Conservation (phyloP, 2,329 filamentous ascomycete genomes). For the Colletotrichum simmondsii region DNA sequence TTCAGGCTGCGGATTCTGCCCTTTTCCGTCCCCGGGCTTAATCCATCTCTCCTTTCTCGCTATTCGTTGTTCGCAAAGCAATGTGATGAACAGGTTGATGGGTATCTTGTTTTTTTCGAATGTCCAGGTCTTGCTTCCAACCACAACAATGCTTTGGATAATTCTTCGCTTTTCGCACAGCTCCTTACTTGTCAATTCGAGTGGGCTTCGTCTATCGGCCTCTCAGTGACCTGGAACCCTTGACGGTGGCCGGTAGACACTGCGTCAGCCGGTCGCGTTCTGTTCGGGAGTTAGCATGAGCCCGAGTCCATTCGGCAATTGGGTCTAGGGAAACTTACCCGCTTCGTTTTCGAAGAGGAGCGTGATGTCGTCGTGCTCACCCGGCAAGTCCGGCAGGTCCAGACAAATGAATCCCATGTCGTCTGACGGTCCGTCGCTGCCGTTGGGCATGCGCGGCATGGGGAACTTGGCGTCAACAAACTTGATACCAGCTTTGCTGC, state of each 20-base stretch:
- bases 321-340: conserved; percentile 64
- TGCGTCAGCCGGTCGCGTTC: conserved; percentile 65
- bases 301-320: background rate
- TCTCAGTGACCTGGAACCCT: conserved; percentile 52
- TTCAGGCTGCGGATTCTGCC: background rate
- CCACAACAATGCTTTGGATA: conserved; percentile 25
- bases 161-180: conserved; percentile 3
- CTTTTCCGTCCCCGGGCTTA: conserved; percentile 8
- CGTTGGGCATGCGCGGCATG: conserved; percentile 71
- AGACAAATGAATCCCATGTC: conserved; percentile 83
- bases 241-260: conserved; percentile 67
- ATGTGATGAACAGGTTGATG: conserved; percentile 29
- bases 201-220: conserved; percentile 23
- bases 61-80: conserved; percentile 27
- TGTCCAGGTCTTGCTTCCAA: conserved; percentile 20
- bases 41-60: background rate
- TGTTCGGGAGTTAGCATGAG: conserved; percentile 39
- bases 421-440: conserved; percentile 61
- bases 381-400: conserved; percentile 88
- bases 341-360: conserved; percentile 84
- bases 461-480: conserved; percentile 93
- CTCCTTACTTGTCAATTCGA: background rate
- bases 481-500: conserved; percentile 77
- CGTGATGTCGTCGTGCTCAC: conserved; percentile 91
- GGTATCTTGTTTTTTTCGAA: conserved; percentile 34